phyloP scores from a whole-genome alignment of 306 rosid species.

The Vigna mungo region DNA sequence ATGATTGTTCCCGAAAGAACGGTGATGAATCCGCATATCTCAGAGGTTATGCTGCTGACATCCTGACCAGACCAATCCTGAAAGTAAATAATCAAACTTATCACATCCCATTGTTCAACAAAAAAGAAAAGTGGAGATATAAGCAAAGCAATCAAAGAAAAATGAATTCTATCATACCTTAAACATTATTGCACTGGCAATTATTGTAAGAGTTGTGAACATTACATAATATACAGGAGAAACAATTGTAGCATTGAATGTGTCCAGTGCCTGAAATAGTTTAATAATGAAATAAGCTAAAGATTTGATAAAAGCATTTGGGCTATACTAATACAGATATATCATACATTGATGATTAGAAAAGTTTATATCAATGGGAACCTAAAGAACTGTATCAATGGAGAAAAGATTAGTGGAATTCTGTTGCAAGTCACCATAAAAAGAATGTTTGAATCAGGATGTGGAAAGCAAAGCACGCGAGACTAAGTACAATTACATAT shows the following conservation, averaged over 20 bases:
- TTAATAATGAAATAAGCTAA: slow-evolving; percentile 27
- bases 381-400: slow-evolving; percentile 12
- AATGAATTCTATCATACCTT: slow-evolving; percentile 58
- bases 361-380: slow-evolving; percentile 7
- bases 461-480: neutral
- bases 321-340: neutral
- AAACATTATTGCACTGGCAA: slow-evolving; percentile 91
- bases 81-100: slow-evolving; percentile 31
- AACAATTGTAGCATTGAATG: slow-evolving; percentile 81
- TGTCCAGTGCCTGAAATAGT: slow-evolving; percentile 83
- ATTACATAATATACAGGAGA: slow-evolving; percentile 92
- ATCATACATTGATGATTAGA: slow-evolving; percentile 23
- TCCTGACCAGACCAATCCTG: slow-evolving; percentile 98
- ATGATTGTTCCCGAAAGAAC: slow-evolving; percentile 91
- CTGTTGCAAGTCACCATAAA: slow-evolving; percentile 24
- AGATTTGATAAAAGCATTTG: neutral
- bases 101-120: slow-evolving; percentile 15
- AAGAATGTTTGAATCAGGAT: neutral
- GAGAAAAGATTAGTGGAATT: slow-evolving; percentile 29
- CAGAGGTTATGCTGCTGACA: slow-evolving; percentile 81
- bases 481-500: neutral
- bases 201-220: slow-evolving; percentile 91
- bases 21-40: slow-evolving; percentile 90
- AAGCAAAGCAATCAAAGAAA: slow-evolving; percentile 26
- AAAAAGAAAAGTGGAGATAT: slow-evolving; percentile 23